Percentiles rank a stretch among this genome's conserved stretches.
Conservation (phyloP, 257 asterid species). For the Solanum habrochaites region DNA sequence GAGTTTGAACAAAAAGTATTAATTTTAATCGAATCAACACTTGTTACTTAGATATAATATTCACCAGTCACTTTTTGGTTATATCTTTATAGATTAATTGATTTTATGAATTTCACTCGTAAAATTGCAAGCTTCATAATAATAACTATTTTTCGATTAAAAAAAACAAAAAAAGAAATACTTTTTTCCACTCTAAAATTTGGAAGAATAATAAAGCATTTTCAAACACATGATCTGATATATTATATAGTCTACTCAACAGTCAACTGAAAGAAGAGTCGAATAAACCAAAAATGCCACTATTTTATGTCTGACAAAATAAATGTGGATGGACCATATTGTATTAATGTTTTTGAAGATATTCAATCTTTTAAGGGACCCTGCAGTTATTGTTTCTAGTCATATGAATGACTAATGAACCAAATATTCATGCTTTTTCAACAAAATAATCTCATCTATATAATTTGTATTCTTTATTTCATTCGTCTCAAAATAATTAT, state of each 20-base stretch:
- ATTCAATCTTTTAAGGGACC: not conserved
- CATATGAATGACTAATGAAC: not conserved
- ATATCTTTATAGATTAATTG: not conserved
- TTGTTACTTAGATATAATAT: not conserved
- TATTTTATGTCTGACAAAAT: not conserved
- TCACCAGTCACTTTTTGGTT: fast-evolving
- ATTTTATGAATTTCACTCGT: not conserved
- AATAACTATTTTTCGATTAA: not conserved
- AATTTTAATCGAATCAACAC: not conserved
- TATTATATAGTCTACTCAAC: not conserved
- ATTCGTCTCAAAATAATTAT: not conserved
- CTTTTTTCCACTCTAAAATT: not conserved
- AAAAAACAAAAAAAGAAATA: no score
- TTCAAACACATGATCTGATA: no score
- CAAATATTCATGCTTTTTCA: not conserved
- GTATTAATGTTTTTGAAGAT: not conserved
- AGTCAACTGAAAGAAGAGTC: not conserved
- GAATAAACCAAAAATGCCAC: not conserved
- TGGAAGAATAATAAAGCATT: not conserved
- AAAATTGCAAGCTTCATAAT: not conserved
- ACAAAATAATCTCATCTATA: not conserved
- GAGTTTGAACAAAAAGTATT: fast-evolving
- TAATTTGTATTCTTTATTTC: not conserved
- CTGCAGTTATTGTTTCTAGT: not conserved
- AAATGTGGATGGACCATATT: not conserved